Evolutionary conservation across 805 yeast species (phyloP).

Genomic region (Barnettozyma pratensis): DNA sequence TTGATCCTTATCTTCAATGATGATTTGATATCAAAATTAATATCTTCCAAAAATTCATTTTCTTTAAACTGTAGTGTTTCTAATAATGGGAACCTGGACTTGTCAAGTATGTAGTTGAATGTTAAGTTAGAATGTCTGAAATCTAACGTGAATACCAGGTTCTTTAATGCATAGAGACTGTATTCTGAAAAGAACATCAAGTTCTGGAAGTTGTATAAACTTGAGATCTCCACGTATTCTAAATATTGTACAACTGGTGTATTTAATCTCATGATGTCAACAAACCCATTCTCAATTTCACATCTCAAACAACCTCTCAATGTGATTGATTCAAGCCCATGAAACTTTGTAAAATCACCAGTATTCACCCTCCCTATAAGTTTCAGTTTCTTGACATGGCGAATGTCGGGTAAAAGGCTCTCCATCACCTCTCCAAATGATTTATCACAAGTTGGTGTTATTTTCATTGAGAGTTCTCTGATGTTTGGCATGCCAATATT

Average conservation of each 20-base stretch:
- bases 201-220: conserved; percentile 1
- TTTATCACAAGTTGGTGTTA: not conserved
- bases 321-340: not conserved
- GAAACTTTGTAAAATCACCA: not conserved
- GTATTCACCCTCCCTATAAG: not conserved
- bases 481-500: not conserved
- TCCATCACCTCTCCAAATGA: not conserved
- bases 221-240: not conserved
- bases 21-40: not conserved
- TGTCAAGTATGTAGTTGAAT: not conserved
- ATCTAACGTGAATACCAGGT: not conserved
- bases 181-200: not conserved
- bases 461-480: not conserved
- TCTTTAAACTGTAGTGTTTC: not conserved
- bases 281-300: not conserved
- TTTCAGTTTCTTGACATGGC: not conserved
- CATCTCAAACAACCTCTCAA: not conserved
- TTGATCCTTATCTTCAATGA: not conserved
- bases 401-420: not conserved
- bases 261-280: not conserved
- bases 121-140: not conserved
- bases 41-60: not conserved
- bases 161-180: not conserved
- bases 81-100: not conserved
- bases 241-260: not conserved